Base-by-base conservation (phyloP, 176 grass and related monocot species). In the Carex cristatella region DNA sequence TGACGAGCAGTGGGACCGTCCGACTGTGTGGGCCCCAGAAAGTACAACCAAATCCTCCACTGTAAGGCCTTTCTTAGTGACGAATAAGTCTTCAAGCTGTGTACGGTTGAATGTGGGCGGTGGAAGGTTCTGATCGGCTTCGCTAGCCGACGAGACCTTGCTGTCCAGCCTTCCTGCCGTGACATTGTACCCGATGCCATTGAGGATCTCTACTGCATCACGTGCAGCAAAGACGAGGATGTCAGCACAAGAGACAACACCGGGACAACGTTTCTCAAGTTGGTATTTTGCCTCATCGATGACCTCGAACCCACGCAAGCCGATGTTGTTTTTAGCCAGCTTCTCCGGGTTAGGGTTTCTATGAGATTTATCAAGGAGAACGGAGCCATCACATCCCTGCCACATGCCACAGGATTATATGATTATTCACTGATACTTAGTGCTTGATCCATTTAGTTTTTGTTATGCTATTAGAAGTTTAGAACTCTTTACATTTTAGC, bases 11-110 rank as follows among this genome's bases (percentile, higher is more conserved):
- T 91, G 89, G 31, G 92, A 84, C 2, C 31, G 38, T 7, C 92
- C 92, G 4, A 94, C 31, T 58, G 89, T 81, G 89, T 94, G 92
- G 32, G 92, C 89, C 10, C 92, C 87, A n/a, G 92, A 88, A 55
- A 92, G 91, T 37, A 87, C 72, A 4, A 92, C 83, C 86, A 92
- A 31, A 79, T 93, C 91, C 37, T 90, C 88, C 0, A 51, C 67
- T 61, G 30, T 12, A 4, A 93, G 74, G 6, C 64, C 64, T 19
- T 82, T 67, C 65, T 88, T 79, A 0, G 0, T 31, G 18, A 46
- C 83, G 13, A 94, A 94, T 4, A 27, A 63, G 10, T 38, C 62
- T 3, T 86, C 27, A 27, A 91, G 89, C 9, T 63, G 4, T 28
- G 49, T 4, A 18, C 68, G 10, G 77, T 85, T 63, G 18, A 59